Base-by-base conservation (phyloP, 495 filamentous ascomycete species). In the Evernia prunastri region DNA sequence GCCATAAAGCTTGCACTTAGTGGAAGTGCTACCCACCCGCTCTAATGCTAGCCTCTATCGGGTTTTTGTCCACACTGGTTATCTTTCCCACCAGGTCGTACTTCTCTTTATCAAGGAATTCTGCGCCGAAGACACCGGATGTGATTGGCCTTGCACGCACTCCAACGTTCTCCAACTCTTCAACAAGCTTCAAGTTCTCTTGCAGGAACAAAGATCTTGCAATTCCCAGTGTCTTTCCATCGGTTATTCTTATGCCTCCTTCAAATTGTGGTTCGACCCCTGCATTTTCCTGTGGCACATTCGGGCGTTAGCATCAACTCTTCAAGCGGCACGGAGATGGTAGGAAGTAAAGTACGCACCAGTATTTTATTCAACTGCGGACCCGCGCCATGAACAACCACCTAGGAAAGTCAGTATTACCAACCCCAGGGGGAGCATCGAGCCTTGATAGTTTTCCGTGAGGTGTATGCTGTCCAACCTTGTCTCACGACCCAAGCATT, bases 61-160 rank as follows among this genome's bases (percentile, higher is more conserved):
- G 88, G 65, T 83, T 83, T 72, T 90, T 95, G 79, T 97, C 89
- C 67, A 98, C 92, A 57, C 90, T 85, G 61, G 89, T 96, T 73
- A 98, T 92, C 83, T 95, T 96, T 33, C 94, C 94, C 17, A 98
- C 94, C 67, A 91, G 82, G 70, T 96, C 87, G 77, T 94, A 98
- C 77, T 92, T 97, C 51, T 92, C 86, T 79, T 90, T 93, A 76
- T 98, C 87, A 47, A 97, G 81, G 75, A 96, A 98, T 63, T 97
- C 92, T 53, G 95, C 95, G 58, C 87, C 87, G 77, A 98, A 96
- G 65, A 97, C 94, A 68, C 94, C 93, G 0, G 89, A 89, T 35
- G 92, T 95, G 72, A 97, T 87, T 31, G 94, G 94, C 67, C 93
- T 85, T 58, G 94, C 93, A 63, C 91, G 85, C 53, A 97, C 89